These are phyloP conservation scores for Penicillium salamii DNA, from an alignment of 495 filamentous ascomycete species.

Conservation along the genomic window DNA sequence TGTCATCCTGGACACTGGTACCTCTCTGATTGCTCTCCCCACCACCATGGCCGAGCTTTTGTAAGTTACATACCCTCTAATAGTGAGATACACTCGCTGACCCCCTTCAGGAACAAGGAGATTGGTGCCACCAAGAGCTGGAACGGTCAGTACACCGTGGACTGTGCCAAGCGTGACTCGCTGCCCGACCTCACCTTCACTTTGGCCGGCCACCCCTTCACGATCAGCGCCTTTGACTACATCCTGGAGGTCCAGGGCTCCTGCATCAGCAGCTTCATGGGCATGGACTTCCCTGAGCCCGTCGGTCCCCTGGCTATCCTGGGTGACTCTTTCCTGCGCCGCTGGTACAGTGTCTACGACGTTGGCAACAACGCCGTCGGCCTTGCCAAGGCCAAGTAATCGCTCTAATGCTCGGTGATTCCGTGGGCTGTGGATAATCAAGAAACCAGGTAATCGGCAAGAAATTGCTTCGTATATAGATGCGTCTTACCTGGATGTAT, in stretches of 20 bases:
- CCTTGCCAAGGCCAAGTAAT: slow-evolving; percentile 77
- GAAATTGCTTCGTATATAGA: slow-evolving; percentile 22
- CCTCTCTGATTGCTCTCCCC: slow-evolving; percentile 95
- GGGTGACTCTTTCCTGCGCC: slow-evolving; percentile 95
- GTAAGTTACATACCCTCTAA: slow-evolving; percentile 35
- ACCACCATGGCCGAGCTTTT: slow-evolving; percentile 90
- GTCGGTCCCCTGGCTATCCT: slow-evolving; percentile 93
- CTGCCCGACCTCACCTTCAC: slow-evolving; percentile 89
- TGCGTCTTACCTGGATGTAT: slow-evolving; percentile 9
- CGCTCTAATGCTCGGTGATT: not conserved
- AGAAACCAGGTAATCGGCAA: slow-evolving; percentile 8
- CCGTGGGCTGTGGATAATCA: slow-evolving; percentile 9
- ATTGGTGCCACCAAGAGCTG: slow-evolving; percentile 97
- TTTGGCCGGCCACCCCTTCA: slow-evolving; percentile 85
- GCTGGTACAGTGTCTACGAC: slow-evolving; percentile 97
- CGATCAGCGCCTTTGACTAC: slow-evolving; percentile 87
- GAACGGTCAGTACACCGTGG: slow-evolving; percentile 92
- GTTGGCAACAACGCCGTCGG: slow-evolving; percentile 80
- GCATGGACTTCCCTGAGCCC: slow-evolving; percentile 93
- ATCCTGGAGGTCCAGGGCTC: slow-evolving; percentile 92
- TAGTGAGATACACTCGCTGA: slow-evolving; percentile 18
- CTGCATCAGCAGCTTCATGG: slow-evolving; percentile 97
- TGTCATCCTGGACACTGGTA: slow-evolving; percentile 97
- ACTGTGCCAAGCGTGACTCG: slow-evolving; percentile 76
- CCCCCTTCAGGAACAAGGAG: slow-evolving; percentile 70